Percentiles rank a stretch among this genome's conserved stretches.
Conservation (phyloP, 805 yeast genomes). For the Nakazawaea wickerhamii region DNA sequence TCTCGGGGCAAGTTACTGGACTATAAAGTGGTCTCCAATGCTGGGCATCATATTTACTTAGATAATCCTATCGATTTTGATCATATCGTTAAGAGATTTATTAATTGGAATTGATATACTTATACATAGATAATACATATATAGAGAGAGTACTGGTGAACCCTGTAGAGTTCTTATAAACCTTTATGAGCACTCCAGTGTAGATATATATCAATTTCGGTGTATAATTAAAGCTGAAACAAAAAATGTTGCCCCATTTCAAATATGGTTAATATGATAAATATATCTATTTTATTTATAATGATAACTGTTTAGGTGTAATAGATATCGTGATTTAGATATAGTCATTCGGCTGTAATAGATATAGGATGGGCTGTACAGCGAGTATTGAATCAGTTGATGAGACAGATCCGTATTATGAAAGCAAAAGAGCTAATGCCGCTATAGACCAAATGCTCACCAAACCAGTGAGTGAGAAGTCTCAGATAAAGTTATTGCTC, state of each 20-base stretch:
- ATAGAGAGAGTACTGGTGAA: background rate
- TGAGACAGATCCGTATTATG: slow-evolving; percentile 48
- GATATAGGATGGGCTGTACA: slow-evolving; percentile 58
- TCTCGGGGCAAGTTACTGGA: slow-evolving; percentile 18
- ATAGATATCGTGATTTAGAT: too few species aligned
- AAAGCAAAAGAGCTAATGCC: slow-evolving; percentile 50
- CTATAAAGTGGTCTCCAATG: slow-evolving; percentile 33
- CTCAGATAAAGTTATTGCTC: slow-evolving; percentile 66
- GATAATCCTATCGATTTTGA: slow-evolving; percentile 38
- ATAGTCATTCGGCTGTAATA: background rate
- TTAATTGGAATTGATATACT: slow-evolving; percentile 14
- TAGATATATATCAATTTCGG: too few species aligned
- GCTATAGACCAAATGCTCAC: slow-evolving; percentile 60
- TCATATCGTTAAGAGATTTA: slow-evolving; percentile 21
- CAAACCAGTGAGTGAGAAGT: slow-evolving; percentile 47
- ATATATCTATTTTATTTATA: too few species aligned
- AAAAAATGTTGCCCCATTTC: slow-evolving; percentile 9
- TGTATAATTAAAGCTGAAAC: too few species aligned
- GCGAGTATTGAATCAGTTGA: slow-evolving; percentile 42
- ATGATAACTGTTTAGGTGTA: too few species aligned
- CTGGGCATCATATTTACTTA: slow-evolving; percentile 53
- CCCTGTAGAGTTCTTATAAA: background rate
- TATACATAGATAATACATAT: background rate
- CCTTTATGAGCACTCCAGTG: too few species aligned
- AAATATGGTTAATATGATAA: too few species aligned